These are phyloP conservation scores for Leishmania turanica DNA, from an alignment of 208 protist species.

Conservation along the genomic window DNA sequence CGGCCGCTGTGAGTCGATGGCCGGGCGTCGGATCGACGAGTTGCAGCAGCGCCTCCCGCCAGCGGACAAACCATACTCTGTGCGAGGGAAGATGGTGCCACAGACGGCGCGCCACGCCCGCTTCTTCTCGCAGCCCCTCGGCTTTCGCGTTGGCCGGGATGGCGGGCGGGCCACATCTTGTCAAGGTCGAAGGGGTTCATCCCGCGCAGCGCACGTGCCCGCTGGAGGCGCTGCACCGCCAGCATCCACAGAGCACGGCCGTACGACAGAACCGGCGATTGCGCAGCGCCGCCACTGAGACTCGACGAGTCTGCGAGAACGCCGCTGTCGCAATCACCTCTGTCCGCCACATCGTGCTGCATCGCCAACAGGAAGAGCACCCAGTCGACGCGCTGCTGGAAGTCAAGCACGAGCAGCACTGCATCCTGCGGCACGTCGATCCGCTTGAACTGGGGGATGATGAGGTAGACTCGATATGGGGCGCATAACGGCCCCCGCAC, in stretches of 20 bases:
- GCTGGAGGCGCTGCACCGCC: constrained; percentile 48
- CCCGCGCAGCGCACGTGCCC: constrained; percentile 33
- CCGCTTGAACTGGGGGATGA: constrained; percentile 42
- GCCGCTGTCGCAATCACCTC: not conserved
- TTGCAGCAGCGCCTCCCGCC: not conserved
- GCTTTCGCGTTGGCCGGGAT: not conserved
- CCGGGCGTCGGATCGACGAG: not conserved
- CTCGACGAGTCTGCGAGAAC: not conserved
- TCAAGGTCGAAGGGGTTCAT: constrained; percentile 41
- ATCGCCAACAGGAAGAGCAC: constrained; percentile 49
- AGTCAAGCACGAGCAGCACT: constrained; percentile 72
- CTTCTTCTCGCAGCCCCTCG: not conserved
- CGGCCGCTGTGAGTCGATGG: not conserved
- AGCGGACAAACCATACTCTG: not conserved
- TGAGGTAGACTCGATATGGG: constrained; percentile 56
- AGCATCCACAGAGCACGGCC: constrained; percentile 81
- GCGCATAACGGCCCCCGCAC: constrained; percentile 12
- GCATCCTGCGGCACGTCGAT: constrained; percentile 34
- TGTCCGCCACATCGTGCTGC: constrained; percentile 1
- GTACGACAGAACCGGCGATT: constrained; percentile 38
- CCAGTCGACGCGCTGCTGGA: constrained; percentile 54
- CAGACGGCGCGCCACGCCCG: not conserved
- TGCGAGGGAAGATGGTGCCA: not conserved
- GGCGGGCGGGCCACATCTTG: too few relatives aligned
- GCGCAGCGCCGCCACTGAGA: not conserved